phyloP scores from a whole-genome alignment of 148 eudicot genomes.

The Dysphania ambrosioides region DNA sequence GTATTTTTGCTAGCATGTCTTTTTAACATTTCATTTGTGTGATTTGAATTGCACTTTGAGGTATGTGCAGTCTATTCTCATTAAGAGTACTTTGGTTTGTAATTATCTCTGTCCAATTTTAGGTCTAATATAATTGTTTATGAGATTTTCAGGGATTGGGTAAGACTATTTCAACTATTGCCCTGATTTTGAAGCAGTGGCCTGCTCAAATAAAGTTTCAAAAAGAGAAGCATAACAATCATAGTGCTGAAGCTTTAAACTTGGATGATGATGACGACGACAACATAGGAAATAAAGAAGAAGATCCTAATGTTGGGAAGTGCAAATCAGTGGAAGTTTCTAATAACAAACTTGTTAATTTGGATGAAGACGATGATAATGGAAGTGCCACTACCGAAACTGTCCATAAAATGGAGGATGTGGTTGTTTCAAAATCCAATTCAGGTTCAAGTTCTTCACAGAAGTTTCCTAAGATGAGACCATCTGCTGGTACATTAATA shows the following conservation, averaged over 20 bases:
- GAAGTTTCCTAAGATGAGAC: slow-evolving; percentile 49
- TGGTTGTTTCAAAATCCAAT: slow-evolving; percentile 33
- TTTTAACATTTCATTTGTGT: neutral
- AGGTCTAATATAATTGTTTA: slow-evolving; percentile 7
- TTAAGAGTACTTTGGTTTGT: neutral
- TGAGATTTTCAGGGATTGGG: slow-evolving; percentile 96
- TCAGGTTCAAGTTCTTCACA: slow-evolving; percentile 43
- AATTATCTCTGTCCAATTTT: neutral
- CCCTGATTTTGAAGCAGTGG: slow-evolving; percentile 75
- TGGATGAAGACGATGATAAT: slow-evolving; percentile 59
- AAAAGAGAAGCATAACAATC: slow-evolving; percentile 34
- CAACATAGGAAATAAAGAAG: slow-evolving; percentile 25
- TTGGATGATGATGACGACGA: slow-evolving; percentile 82
- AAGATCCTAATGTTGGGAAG: slow-evolving; percentile 16
- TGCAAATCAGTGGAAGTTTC: slow-evolving; percentile 16
- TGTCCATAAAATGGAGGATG: slow-evolving; percentile 32
- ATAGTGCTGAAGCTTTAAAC: slow-evolving; percentile 65
- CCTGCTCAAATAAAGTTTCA: slow-evolving; percentile 50
- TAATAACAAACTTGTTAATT: slow-evolving; percentile 48
- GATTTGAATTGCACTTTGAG: neutral
- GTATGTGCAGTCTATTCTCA: neutral
- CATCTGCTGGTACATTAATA: slow-evolving; percentile 91
- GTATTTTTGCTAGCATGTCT: neutral
- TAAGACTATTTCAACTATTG: slow-evolving; percentile 88
- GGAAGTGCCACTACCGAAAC: slow-evolving; percentile 30